Evolutionary conservation across 2,329 filamentous ascomycete genomes (phyloP), one percentile per base, ranked within the genome.

Genomic region (Colletotrichum gigasporum): DNA sequence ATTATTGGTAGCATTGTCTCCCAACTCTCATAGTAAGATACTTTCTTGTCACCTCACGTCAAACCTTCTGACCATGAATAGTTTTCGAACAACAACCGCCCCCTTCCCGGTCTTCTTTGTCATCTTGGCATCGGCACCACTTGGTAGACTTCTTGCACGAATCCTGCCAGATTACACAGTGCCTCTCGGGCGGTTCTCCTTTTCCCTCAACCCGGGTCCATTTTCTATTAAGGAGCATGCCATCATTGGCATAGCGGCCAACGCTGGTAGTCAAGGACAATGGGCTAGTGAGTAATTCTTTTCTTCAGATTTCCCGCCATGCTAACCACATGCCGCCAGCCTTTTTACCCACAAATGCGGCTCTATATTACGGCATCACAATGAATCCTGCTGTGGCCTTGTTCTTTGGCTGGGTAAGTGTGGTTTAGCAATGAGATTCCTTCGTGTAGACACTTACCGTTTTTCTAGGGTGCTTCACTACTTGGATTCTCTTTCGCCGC

Each of bases 71-170:
- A 4, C n/a, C 11, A 83, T 87, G 80, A 82, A 81, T 65, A 78
- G 81, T 50, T 89, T 82, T 69, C 80, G 86, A 44, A 88, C 86
- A 2, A 88, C 86, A 0, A 81, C 80, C 42, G 83, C 85, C 1
- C 82, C 83, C 0, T 89, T 88, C 70, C 87, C 85, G 0, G 81
- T 89, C 48, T 88, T 88, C 71, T 89, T 89, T 65, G 86, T 89
- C 42, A 84, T 87, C 67, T 84, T 87, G 50, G 84, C 84, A 1
- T 85, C 80, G 42, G 85, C 85, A 67, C 86, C 87, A 60, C 77
- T 82, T 11, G 85, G 85, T 1, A 75, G 81, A 34, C 84, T 84
- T 72, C 77, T 87, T 2, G 84, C 85, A 0, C 79, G 80, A 45
- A 71, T 81, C 1, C 73, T 87, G 2, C 85, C 85, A 1, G 73